Conservation (phyloP, 371 early-diverging fungal genomes). For the Zychaea mexicana region DNA sequence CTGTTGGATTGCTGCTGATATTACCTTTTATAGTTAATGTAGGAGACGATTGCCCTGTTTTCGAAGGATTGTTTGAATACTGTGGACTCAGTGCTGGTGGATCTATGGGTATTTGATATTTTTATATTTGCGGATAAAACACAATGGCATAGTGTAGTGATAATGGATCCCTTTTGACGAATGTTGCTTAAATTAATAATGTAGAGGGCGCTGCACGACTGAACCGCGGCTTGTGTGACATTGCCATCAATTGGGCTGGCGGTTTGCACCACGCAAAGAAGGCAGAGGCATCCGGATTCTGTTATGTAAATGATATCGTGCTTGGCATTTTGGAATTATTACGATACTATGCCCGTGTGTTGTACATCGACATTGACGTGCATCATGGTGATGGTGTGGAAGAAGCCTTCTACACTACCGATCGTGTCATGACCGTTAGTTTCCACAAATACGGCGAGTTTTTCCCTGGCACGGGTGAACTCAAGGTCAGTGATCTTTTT, state of each 20-base stretch:
- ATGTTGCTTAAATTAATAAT: not conserved
- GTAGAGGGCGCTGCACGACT: conserved; percentile 80
- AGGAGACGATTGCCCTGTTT: conserved; percentile 90
- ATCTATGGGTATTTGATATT: conserved; percentile 87
- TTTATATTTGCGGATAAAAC: no score
- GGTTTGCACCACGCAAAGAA: conserved; percentile 97
- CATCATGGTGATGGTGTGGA: conserved; percentile 98
- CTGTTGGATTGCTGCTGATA: conserved; percentile 15
- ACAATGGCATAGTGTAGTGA: no score
- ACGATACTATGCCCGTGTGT: conserved; percentile 79
- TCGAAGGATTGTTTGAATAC: conserved; percentile 93
- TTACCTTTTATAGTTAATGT: conserved; percentile 51
- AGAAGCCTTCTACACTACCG: conserved; percentile 92
- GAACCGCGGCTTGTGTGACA: conserved; percentile 83
- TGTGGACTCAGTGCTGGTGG: conserved; percentile 88
- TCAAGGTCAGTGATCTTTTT: conserved; percentile 65
- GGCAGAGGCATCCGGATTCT: conserved; percentile 93
- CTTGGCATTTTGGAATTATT: conserved; percentile 88
- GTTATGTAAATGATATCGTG: conserved; percentile 96
- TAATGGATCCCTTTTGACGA: no score
- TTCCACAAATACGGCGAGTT: conserved; percentile 95
- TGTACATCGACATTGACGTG: conserved; percentile 97
- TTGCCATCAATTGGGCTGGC: conserved; percentile 95
- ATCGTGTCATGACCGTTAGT: conserved; percentile 92
- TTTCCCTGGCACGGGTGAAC: conserved; percentile 94